phyloP scores from a whole-genome alignment of 1,284 basidiomycete genomes.

The Trichosporon faecale region DNA sequence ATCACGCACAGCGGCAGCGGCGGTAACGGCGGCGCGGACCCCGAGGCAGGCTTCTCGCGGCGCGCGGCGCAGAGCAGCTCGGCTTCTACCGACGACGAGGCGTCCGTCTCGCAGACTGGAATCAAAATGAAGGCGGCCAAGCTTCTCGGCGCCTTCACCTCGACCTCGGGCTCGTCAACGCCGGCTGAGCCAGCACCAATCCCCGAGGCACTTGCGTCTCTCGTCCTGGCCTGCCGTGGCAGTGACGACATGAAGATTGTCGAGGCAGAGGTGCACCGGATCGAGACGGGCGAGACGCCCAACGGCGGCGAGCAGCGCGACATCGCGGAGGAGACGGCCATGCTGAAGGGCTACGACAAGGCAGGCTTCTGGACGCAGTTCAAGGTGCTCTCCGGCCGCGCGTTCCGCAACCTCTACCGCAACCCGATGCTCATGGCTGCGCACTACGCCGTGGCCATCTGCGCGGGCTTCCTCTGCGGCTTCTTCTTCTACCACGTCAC shows the following conservation, averaged over 20 bases:
- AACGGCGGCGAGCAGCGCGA: constrained; percentile 37
- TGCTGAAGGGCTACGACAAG: constrained; percentile 73
- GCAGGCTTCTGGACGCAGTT: constrained; percentile 88
- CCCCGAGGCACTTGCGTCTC: constrained; percentile 65
- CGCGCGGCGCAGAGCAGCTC: neutral
- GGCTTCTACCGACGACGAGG: neutral
- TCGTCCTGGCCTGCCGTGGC: constrained; percentile 68
- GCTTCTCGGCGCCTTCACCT: constrained; percentile 63
- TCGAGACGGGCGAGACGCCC: constrained; percentile 49
- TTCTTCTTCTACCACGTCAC: constrained; percentile 56
- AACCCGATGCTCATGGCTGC: constrained; percentile 87
- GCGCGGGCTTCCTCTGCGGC: constrained; percentile 66
- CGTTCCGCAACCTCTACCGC: constrained; percentile 96
- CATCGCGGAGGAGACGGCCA: constrained; percentile 59
- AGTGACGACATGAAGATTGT: constrained; percentile 68
- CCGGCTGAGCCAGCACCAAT: constrained; percentile 50
- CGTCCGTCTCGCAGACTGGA: neutral
- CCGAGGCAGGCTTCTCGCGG: constrained; percentile 20
- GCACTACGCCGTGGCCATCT: constrained; percentile 82
- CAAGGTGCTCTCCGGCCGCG: constrained; percentile 82
- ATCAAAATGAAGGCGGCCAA: constrained; percentile 74
- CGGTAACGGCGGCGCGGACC: constrained; percentile 24
- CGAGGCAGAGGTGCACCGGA: constrained; percentile 62
- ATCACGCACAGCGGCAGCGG: neutral
- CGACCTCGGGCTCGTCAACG: constrained; percentile 47